Conservation (phyloP, 768 basidiomycete genomes). For the Melanogaster broomeanus region DNA sequence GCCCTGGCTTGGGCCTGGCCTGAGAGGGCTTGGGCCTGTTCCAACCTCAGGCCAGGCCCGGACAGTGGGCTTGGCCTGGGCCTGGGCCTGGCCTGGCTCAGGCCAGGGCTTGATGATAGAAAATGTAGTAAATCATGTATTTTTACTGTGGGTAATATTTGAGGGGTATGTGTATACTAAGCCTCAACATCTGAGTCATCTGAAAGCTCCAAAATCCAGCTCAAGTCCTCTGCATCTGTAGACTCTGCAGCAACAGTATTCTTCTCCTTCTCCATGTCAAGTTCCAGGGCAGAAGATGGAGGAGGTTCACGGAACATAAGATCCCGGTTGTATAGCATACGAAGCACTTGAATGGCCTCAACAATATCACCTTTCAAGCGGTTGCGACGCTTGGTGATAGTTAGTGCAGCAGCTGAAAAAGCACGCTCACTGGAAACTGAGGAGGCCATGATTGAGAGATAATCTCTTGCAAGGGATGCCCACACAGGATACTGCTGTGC, state of each 20-base stretch:
- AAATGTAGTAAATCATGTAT: not conserved
- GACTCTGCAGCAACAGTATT: not conserved
- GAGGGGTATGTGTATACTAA: not conserved
- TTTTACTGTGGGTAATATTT: not conserved
- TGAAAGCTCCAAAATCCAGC: not conserved
- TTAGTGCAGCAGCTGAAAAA: slow-evolving; percentile 42
- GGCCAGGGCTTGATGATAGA: not conserved
- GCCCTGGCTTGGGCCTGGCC: no score
- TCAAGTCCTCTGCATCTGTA: not conserved
- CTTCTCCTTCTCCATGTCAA: not conserved
- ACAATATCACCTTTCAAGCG: slow-evolving; percentile 37
- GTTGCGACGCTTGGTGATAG: slow-evolving; percentile 36
- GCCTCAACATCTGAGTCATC: not conserved
- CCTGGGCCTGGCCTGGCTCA: no score
- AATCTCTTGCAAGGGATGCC: slow-evolving; percentile 38
- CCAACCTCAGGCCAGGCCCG: no score
- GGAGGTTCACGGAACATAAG: slow-evolving; percentile 20
- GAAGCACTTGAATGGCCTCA: slow-evolving; percentile 34
- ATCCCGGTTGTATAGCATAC: slow-evolving; percentile 23
- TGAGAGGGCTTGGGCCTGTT: no score
- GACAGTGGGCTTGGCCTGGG: no score
- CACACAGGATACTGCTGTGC: slow-evolving; percentile 24
- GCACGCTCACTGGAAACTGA: no score
- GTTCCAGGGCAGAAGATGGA: not conserved
- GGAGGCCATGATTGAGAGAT: slow-evolving; percentile 32